Base-by-base conservation (phyloP, 176 grass and related monocot genomes). In the Musa troglodytarum region DNA sequence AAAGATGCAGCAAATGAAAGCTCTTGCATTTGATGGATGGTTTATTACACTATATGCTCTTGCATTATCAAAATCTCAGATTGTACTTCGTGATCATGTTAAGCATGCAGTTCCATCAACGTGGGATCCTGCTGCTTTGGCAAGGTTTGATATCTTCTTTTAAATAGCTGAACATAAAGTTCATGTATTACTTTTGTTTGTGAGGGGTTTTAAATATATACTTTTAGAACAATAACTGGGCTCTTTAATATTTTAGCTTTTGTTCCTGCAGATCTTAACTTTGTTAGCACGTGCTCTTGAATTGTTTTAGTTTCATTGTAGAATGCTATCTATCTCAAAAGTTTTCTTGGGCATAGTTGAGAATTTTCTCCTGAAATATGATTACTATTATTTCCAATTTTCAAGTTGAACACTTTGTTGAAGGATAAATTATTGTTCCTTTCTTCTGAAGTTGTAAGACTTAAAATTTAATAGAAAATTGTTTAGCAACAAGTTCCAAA, bases 21-120 rank as follows among this genome's bases (percentile, higher is more conserved):
- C 94, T 63, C 88, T 98, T 43, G 90, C 88, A 71, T 98, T 98
- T 64, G 94, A 98, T 14, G 94, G 94, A 49, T 91, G 90, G 86
- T 91, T 79, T 73, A 93, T 98, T 50, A 89, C 90, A 20, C 84
- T 93, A 24, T 98, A 98, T 59, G 85, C 84, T 54, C 82, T 98
- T 62, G 94, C 94, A 9, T 84, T 98, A 69, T 98, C 90, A 23
- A 92, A 98, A 81, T 82, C 88, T 24, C 90, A 98, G 11, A 85
- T 83, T 65, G 72, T 89, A 15, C 84, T 98, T 43, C 52, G 69
- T 16, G 80, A 93, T 59, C 82, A 93, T 87, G 90, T 98, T 70
- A 98, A 93, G 74, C 83, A 85, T 75, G 81, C 88, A 26, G 94
- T 98, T 85, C 94, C 90, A 25, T 89, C 94, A 75, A 93, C 86